Base-by-base conservation (phyloP, 1,284 basidiomycete genomes). In the Xanthoconium separans region DNA sequence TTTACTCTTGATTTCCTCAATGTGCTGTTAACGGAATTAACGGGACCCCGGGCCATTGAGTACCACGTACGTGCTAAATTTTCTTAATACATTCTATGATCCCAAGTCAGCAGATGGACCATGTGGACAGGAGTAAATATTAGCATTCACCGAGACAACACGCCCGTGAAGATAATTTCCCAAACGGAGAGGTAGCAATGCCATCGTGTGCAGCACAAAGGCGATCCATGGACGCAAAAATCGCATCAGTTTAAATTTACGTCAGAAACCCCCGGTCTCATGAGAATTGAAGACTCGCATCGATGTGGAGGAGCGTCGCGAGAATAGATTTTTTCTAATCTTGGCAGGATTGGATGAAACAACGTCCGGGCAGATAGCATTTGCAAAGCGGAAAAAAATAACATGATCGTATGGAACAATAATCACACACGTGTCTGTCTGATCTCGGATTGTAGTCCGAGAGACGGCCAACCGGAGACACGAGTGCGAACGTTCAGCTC, bases 141-240 rank as follows among this genome's bases (percentile, higher is more conserved):
- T 31, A 15, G 24, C 24, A 31, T 50, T 34, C 57, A 76, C 77
- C 65, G 72, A 71, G 33, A 74, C 69, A 57, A 78, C 77, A 15
- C 61, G 57, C n/a, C 15, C 18, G 5, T 34, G 16, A 11, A 13
- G 34, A 34, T 34, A 16, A 16, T 34, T 16, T 34, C 6, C 16
- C 15, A 16, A 11, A 34, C 73, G 76, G 76, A 77, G 43, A 77
- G 63, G 20, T 68, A 65, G 22, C 22, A 22, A 44, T 20, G 58
- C 44, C 67, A 67, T 69, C 43, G 10, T 30, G 41, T 8, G 18
- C 42, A 7, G 39, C n/a, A 12, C 9, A 18, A 15, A 22, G 31
- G 5, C 7, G 6, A 29, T 24, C 22, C 6, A 31, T 20, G 24
- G 31, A 18, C n/a, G n/a, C 29, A 29, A 18, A 18, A 27, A 37